These are phyloP conservation scores for Aristolochia fimbriata DNA, from an alignment of 164 flowering plant species.

Conservation along the genomic window DNA sequence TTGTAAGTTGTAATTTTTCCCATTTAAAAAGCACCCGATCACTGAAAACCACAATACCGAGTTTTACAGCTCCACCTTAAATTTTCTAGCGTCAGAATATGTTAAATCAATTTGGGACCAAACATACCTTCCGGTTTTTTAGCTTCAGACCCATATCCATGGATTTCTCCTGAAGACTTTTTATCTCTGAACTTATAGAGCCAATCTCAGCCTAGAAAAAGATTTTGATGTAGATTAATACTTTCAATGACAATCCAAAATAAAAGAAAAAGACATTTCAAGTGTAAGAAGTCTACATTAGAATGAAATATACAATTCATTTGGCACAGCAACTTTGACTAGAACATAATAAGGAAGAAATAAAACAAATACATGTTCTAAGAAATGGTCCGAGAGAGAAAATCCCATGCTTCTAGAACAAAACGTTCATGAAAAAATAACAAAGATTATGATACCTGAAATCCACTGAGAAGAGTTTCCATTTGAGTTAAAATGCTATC, in stretches of 20 bases:
- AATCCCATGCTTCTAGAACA: background rate
- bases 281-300: slow-evolving; percentile 7
- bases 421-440: background rate
- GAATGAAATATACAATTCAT: slow-evolving; percentile 1
- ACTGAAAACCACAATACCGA: no score
- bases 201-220: slow-evolving; percentile 83
- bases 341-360: background rate
- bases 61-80: background rate
- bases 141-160: slow-evolving; percentile 98
- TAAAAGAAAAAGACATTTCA: background rate
- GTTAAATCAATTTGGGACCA: background rate
- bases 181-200: slow-evolving; percentile 93
- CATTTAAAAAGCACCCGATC: no score
- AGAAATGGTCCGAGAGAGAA: background rate
- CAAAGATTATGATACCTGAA: slow-evolving; percentile 53
- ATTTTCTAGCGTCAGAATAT: background rate
- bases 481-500: slow-evolving; percentile 87
- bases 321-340: background rate
- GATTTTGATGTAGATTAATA: slow-evolving; percentile 6
- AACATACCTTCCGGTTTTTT: slow-evolving; percentile 90
- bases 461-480: slow-evolving; percentile 95
- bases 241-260: background rate
- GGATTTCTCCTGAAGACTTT: slow-evolving; percentile 95
- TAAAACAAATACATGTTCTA: background rate
- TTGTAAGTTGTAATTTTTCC: no score